Evolutionary conservation across 2,329 filamentous ascomycete species (phyloP), one percentile per base, ranked within the genome.

Genomic region (Aspergillus ochraceoroseus): DNA sequence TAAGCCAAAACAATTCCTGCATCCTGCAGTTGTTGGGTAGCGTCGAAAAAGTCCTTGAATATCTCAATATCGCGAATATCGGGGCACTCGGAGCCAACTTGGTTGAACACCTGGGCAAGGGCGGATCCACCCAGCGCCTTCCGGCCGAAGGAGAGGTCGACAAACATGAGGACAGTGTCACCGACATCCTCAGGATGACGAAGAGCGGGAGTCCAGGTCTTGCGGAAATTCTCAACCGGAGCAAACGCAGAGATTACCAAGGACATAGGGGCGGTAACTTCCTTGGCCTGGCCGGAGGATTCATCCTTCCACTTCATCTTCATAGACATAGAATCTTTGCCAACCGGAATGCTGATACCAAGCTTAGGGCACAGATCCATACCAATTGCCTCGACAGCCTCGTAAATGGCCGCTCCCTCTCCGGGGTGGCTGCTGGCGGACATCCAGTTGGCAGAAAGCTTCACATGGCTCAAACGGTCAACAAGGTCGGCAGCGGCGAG

Each of bases 321-420:
- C 92, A 98, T 96, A 2, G 89, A 95, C 66, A 94, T 95, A 0
- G 90, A 96, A 64, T 98, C 92, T 68, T 98, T 96, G 40, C 92
- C 92, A 6, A 96, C 92, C 3, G 92, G 92, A 44, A 98, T 96
- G 42, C 85, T 87, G 46, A 98, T 80, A 22, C 86, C 87, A n/a
- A 96, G 75, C 54, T 85, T 75, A 2, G 88, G 88, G 66, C 92
- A 98, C 6, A 98, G 73, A 32, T 94, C 85, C 79, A 95, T 83
- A 33, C 89, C 89, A 43, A 95, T 88, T 7, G 90, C 88, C 61
- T 94, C 79, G 2, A 95, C 92, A 19, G 89, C 92, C 64, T 95
- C 87, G 58, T 95, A 96, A 20, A 96, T 75, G 11, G 83, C 87
- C 26, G 90, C 89, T 27, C 87, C 89, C 66, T 98, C 92, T 32